A percentile compares a stretch with the other conserved stretches of the same genome.
phyloP scores from a whole-genome alignment of 768 basidiomycete genomes.

The Candolleomyces efflorescens region DNA sequence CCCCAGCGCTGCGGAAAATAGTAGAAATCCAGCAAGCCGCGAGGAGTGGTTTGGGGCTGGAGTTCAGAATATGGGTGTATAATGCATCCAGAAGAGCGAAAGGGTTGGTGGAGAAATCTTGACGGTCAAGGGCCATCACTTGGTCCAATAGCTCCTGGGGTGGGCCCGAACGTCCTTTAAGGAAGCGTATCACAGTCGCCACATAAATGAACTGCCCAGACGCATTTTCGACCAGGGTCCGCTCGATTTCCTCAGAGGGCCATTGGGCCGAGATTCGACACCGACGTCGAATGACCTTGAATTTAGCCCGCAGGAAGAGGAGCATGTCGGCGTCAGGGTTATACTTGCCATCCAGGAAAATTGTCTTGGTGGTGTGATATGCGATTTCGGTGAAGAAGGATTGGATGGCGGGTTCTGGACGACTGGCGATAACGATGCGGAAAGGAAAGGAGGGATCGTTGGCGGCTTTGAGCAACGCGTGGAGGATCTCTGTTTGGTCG shows the following conservation, averaged over 20 bases:
- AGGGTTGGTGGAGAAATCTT: neutral
- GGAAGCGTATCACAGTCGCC: neutral
- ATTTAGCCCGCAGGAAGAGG: neutral
- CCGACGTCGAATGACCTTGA: neutral
- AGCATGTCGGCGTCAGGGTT: neutral
- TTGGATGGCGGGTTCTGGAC: too few species aligned
- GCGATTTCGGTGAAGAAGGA: too few species aligned
- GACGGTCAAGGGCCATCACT: neutral
- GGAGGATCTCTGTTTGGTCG: too few species aligned
- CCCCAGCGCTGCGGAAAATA: too few species aligned
- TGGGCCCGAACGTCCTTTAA: neutral
- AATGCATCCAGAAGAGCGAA: neutral
- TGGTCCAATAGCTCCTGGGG: neutral
- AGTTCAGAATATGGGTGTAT: neutral
- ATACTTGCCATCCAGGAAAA: too few species aligned
- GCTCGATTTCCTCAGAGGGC: neutral
- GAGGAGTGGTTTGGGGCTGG: neutral
- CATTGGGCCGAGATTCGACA: neutral
- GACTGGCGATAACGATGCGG: too few species aligned
- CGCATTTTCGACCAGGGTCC: neutral
- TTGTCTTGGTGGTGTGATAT: too few species aligned
- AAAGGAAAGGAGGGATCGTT: too few species aligned
- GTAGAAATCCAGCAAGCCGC: neutral
- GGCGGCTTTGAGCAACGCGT: too few species aligned
- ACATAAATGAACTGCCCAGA: neutral